A percentile compares a stretch with the other conserved stretches of the same genome.
These are phyloP conservation scores for Leucaena leucocephala DNA, from an alignment of 306 rosid genomes.

Conservation along the genomic window DNA sequence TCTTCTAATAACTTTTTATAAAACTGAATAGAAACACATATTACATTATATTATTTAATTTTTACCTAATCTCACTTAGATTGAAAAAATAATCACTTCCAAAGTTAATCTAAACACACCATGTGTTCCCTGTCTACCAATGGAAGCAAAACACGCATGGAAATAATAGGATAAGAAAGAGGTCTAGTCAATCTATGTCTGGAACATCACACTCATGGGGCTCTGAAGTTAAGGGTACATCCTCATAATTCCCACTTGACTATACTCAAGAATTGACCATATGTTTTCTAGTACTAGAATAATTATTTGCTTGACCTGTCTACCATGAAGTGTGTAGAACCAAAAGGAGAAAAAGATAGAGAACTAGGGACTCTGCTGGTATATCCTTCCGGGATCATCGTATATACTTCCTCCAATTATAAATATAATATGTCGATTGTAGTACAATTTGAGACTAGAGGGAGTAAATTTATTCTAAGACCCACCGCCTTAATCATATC, in stretches of 20 bases:
- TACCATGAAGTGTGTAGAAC: neutral
- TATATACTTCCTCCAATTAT: no score
- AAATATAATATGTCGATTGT: no score
- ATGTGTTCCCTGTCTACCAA: neutral
- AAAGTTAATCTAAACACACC: no score
- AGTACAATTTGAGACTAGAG: no score
- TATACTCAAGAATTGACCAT: neutral
- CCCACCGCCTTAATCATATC: neutral
- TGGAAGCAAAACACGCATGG: conserved; percentile 2
- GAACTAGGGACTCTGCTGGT: neutral
- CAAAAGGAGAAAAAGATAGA: neutral
- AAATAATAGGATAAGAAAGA: neutral
- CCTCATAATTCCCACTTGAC: neutral
- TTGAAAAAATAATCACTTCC: no score
- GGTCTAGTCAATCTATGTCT: neutral
- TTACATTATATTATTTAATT: no score
- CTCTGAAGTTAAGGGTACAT: no score
- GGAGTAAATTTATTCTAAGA: neutral
- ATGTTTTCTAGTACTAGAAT: neutral
- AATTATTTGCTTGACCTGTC: neutral
- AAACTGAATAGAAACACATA: no score
- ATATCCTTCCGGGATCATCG: no score
- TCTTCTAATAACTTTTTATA: no score
- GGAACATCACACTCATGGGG: neutral
- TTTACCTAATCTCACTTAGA: no score